Percentiles rank a stretch among this genome's conserved stretches.
These are phyloP conservation scores for Eutrema japonicum DNA, from an alignment of 345 rosid genomes.

Conservation along the genomic window DNA sequence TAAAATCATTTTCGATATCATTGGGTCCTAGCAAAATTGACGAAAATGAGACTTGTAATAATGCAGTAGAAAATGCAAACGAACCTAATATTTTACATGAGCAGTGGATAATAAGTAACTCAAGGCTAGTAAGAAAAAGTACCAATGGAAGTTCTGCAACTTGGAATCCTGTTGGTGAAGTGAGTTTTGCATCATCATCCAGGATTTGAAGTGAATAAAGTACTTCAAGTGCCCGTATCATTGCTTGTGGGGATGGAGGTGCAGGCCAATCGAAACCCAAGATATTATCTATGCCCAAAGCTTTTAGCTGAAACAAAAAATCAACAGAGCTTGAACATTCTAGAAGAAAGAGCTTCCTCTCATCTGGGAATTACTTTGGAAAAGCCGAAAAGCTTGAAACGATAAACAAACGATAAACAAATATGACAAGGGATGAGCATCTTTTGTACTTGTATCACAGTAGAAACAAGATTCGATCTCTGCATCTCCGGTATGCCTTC, in stretches of 20 bases:
- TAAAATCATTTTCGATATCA: slow-evolving; percentile 92
- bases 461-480: slow-evolving; percentile 89
- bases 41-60: slow-evolving; percentile 9
- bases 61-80: slow-evolving; percentile 18
- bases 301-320: slow-evolving; percentile 66
- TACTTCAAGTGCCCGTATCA: slow-evolving; percentile 93
- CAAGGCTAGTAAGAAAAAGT: slow-evolving; percentile 13
- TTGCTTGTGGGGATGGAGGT: slow-evolving; percentile 88
- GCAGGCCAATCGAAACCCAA: slow-evolving; percentile 95
- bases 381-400: neutral
- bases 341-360: slow-evolving; percentile 26
- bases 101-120: neutral
- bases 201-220: slow-evolving; percentile 90
- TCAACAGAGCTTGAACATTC: slow-evolving; percentile 5
- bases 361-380: slow-evolving; percentile 1
- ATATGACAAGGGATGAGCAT: slow-evolving; percentile 33
- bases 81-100: neutral
- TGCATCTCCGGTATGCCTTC: slow-evolving; percentile 96
- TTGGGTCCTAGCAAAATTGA: slow-evolving; percentile 68
- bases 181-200: slow-evolving; percentile 97
- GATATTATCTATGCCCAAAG: slow-evolving; percentile 93
- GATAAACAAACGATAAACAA: too few species aligned
- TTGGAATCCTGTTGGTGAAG: slow-evolving; percentile 95
- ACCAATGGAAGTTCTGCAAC: slow-evolving; percentile 97
- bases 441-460: slow-evolving; percentile 77